A percentile compares a stretch with the other conserved stretches of the same genome.
Evolutionary conservation across 179 eudicot species (phyloP).

Genomic region (Drosera spatulata): DNA sequence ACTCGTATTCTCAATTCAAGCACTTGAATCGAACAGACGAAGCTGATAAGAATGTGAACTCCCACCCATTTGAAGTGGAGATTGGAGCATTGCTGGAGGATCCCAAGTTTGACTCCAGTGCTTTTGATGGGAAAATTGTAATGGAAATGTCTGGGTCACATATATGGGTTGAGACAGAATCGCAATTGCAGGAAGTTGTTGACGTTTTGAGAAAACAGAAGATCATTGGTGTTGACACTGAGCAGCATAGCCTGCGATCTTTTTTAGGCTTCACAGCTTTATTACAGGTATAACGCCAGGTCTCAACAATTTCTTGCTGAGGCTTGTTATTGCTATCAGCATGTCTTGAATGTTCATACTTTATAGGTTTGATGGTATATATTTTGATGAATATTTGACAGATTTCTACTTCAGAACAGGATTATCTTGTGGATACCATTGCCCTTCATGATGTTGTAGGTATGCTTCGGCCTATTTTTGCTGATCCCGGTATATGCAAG

Average conservation of each 20-base stretch:
- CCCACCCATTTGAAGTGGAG: constrained; percentile 64
- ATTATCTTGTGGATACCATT: constrained; percentile 81
- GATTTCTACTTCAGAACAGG: constrained; percentile 72
- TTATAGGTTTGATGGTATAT: background rate
- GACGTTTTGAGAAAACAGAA: constrained; percentile 54
- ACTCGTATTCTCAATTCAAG: constrained; percentile 68
- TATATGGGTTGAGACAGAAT: constrained; percentile 75
- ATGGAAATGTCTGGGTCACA: constrained; percentile 30
- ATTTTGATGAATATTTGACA: constrained; percentile 9
- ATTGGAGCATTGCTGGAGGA: constrained; percentile 45
- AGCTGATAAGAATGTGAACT: constrained; percentile 6
- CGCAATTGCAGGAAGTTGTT: constrained; percentile 50
- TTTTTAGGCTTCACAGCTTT: constrained; percentile 89
- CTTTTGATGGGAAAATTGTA: constrained; percentile 23
- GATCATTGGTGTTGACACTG: constrained; percentile 84
- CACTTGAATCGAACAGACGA: constrained; percentile 36
- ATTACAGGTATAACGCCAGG: constrained; percentile 44
- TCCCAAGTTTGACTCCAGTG: constrained; percentile 19
- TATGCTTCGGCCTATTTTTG: constrained; percentile 72
- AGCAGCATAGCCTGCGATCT: constrained; percentile 89
- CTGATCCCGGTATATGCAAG: constrained; percentile 79
- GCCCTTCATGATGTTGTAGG: constrained; percentile 75
- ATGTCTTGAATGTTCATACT: background rate
- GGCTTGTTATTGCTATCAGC: background rate
- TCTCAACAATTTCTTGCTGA: background rate